Base-by-base conservation (phyloP, 345 rosid species). In the Eutrema japonicum region DNA sequence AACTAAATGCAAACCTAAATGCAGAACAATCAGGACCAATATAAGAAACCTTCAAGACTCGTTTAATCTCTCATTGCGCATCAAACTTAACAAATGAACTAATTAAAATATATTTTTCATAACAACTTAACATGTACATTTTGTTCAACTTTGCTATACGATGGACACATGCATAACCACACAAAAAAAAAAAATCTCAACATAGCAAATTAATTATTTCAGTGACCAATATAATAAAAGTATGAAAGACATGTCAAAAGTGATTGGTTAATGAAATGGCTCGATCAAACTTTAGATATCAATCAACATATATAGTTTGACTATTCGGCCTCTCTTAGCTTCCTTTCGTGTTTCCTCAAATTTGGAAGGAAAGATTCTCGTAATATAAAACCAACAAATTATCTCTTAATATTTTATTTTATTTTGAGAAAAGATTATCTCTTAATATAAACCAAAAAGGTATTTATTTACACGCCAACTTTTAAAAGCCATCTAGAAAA, bases 231-330 rank as follows among this genome's bases (percentile, higher is more conserved):
- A 51, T 27, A 13, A 66, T 53, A 27, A 43, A 32, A 43, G 11
- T 51, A 40, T 27, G 59, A 37, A 38, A 42, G 62, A 61, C 38
- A 62, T 43, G 69, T 48, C 54, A 52, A 63, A 18, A 33, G 47
- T 72, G 45, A 53, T 61, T 30, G 35, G 60, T 43, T 22, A 41
- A 27, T 4, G 32, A 64, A 45, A 53, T 65, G 51, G 58, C 43
- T 56, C 26, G 47, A 72, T 73, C 70, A 35, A 73, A 54, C 48
- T 33, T 33, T 64, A 64, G 13, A 72, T 46, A 55, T 64, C 71
- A 73, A 66, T 56, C 71, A 73, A 47, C 59, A 47, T 4, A 47
- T 4, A 57, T 74, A 16, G 46, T 74, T 74, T 74, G 78, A 74
- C 78, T 66, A 49, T 57, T 74, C n/a, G 61, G 52, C 61, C 72